Base-by-base conservation (phyloP, 192 early-diverging fungal species). In the Podila verticillata region DNA sequence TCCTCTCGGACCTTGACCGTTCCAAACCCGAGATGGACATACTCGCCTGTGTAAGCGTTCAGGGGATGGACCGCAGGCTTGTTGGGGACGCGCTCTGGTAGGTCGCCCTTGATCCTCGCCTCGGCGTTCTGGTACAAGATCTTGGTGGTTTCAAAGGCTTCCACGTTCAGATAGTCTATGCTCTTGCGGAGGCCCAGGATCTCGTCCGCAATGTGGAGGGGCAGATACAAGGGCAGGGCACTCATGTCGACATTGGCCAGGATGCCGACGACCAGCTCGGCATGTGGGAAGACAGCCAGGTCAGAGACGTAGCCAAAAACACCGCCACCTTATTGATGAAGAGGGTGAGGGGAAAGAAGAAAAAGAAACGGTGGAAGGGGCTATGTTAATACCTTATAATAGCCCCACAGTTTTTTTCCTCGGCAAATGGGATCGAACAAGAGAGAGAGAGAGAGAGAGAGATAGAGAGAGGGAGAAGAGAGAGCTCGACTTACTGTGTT, bases 401-500 rank as follows among this genome's bases (percentile, higher is more conserved):
- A n/a, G n/a, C n/a, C n/a, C n/a, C n/a, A n/a, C n/a, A n/a, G n/a
- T 7, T 57, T 26, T 22, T 22, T 7, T 26, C 15, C 7, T 17
- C n/a, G 7, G n/a, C n/a, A n/a, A n/a, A n/a, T n/a, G n/a, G n/a
- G n/a, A n/a, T n/a, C n/a, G n/a, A n/a, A n/a, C n/a, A n/a, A n/a
- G n/a, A n/a, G n/a, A n/a, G n/a, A n/a, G n/a, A n/a, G n/a, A n/a
- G n/a, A n/a, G n/a, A n/a, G n/a, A n/a, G n/a, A n/a, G n/a, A n/a
- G n/a, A n/a, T n/a, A n/a, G n/a, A n/a, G n/a, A n/a, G n/a, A n/a
- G n/a, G n/a, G n/a, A n/a, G n/a, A n/a, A n/a, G n/a, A n/a, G n/a
- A n/a, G n/a, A n/a, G n/a, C n/a, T n/a, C n/a, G n/a, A n/a, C 54
- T 26, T 57, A 57, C 54, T 57, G n/a, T 57, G 54, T 26, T 57